A percentile compares a stretch with the other conserved stretches of the same genome.
Evolutionary conservation across 1,284 basidiomycete species (phyloP).

Genomic region (Malassezia brasiliensis): DNA sequence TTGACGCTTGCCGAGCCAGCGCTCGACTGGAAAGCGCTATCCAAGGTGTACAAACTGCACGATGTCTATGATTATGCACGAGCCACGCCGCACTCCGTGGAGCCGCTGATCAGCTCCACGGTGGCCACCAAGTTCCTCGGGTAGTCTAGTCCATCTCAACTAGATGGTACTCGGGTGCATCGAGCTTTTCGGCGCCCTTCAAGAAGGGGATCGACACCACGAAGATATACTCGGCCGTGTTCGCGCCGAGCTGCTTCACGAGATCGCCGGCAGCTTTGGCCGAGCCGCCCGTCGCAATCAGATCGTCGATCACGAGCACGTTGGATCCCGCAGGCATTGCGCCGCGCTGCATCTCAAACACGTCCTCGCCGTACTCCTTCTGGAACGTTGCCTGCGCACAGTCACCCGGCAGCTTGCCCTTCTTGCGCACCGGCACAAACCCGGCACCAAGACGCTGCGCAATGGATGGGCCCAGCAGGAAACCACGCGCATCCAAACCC

Average conservation of each 20-base stretch:
- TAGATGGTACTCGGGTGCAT: slow-evolving; percentile 61
- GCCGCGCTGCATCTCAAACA: slow-evolving; percentile 87
- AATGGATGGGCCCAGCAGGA: slow-evolving; percentile 85
- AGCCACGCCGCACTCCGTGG: not conserved
- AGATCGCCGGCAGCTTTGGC: slow-evolving; percentile 88
- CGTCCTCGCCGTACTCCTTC: slow-evolving; percentile 96
- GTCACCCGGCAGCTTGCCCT: slow-evolving; percentile 82
- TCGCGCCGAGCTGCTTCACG: slow-evolving; percentile 69
- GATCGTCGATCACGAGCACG: slow-evolving; percentile 84
- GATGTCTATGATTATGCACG: not conserved
- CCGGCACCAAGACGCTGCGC: slow-evolving; percentile 83
- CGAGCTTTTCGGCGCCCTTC: slow-evolving; percentile 66
- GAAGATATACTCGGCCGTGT: slow-evolving; percentile 85
- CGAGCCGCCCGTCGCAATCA: slow-evolving; percentile 93
- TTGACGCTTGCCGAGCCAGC: not conserved
- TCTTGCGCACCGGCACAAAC: slow-evolving; percentile 92
- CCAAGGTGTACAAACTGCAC: slow-evolving; percentile 12
- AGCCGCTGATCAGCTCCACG: slow-evolving; percentile 3
- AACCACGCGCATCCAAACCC: slow-evolving; percentile 90
- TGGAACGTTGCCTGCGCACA: slow-evolving; percentile 69
- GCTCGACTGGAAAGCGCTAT: slow-evolving; percentile 8
- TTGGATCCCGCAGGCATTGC: slow-evolving; percentile 70
- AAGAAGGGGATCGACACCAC: slow-evolving; percentile 80
- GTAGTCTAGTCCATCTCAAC: slow-evolving; percentile 18
- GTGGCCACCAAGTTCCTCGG: slow-evolving; percentile 17